Evolutionary conservation across 768 basidiomycete genomes (phyloP).

Genomic region (Tremella mesenterica): DNA sequence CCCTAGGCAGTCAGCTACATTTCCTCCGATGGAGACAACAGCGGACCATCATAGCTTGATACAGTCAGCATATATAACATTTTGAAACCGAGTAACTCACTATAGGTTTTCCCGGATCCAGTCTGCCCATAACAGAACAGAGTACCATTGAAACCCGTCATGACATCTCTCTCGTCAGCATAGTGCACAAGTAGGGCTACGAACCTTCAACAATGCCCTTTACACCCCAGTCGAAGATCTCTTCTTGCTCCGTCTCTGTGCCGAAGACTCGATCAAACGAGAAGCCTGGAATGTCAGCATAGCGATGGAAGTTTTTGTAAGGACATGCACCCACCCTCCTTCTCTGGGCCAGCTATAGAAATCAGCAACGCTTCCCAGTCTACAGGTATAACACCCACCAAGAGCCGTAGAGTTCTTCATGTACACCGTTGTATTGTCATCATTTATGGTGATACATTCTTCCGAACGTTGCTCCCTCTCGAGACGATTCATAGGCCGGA

Average conservation of each 20-base stretch:
- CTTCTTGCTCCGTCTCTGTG: slow-evolving; percentile 77
- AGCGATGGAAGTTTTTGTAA: not conserved
- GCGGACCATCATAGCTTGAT: slow-evolving; percentile 93
- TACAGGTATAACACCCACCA: slow-evolving; percentile 44
- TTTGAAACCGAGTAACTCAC: slow-evolving; percentile 34
- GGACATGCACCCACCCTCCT: slow-evolving; percentile 54
- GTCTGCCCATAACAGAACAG: slow-evolving; percentile 55
- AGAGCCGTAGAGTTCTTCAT: slow-evolving; percentile 52
- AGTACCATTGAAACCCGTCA: slow-evolving; percentile 97
- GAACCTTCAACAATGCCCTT: slow-evolving; percentile 91
- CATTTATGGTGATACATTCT: slow-evolving; percentile 81
- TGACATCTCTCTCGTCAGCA: slow-evolving; percentile 62
- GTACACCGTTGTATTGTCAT: slow-evolving; percentile 74
- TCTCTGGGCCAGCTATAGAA: slow-evolving; percentile 65
- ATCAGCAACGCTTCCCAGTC: slow-evolving; percentile 4
- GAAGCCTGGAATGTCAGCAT: slow-evolving; percentile 51
- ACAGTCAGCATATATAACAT: slow-evolving; percentile 47
- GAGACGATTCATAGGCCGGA: slow-evolving; percentile 88
- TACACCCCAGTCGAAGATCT: slow-evolving; percentile 97
- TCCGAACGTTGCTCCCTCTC: slow-evolving; percentile 70
- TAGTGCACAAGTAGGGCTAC: not conserved
- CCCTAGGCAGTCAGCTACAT: slow-evolving; percentile 53
- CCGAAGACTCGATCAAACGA: slow-evolving; percentile 95
- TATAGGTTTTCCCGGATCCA: slow-evolving; percentile 42
- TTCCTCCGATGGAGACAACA: slow-evolving; percentile 8